Evolutionary conservation across 2,329 filamentous ascomycete species (phyloP), one percentile per base, ranked within the genome.

Genomic region (Alternaria longipes): DNA sequence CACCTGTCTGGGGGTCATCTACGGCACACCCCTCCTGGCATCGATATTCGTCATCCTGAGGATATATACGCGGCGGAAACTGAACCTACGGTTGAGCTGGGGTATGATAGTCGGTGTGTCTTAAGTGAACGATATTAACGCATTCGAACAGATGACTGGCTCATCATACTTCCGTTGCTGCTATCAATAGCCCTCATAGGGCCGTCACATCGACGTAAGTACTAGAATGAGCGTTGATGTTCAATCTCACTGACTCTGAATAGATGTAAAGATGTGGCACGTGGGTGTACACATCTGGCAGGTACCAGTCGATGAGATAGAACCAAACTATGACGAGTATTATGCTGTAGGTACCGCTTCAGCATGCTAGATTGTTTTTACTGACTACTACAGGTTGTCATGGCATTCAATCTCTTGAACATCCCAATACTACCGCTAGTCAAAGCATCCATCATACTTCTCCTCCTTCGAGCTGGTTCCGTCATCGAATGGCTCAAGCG

Each of bases 391-490:
- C 36, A 79, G 77, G 72, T 78, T 16, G 47, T 70, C 26, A 69
- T 79, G 64, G 74, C 77, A 22, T 79, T 79, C 69, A 80, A 79
- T 49, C 74, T 80, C 9, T 64, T 79, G 47, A 80, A 79, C 59
- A 78, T 77, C 11, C 78, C 77, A 4, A 80, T 80, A 49, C 59
- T 80, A 26, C 78, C 78, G 1, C 69, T 80, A n/a, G 78, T 80
- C 54, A 80, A 81, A 70, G 74, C 76, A 1, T 78, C 78, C 1
- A 78, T 80, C 53, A 78, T 80, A 16, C 63, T 79, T 9, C 75
- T 80, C 24, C 76, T 80, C 34, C 71, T 80, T 4, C 68, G 77
- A 60, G 76, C 77, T 38, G 77, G 78, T 53, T 78, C 77, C 8
- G 72, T 80, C 40, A 78, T 80, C 44, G 68, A 74, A 52, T 78